Evolutionary conservation across 257 asterid genomes (phyloP), one percentile per base, ranked within the genome.

Genomic region (Jasminum sambac): DNA sequence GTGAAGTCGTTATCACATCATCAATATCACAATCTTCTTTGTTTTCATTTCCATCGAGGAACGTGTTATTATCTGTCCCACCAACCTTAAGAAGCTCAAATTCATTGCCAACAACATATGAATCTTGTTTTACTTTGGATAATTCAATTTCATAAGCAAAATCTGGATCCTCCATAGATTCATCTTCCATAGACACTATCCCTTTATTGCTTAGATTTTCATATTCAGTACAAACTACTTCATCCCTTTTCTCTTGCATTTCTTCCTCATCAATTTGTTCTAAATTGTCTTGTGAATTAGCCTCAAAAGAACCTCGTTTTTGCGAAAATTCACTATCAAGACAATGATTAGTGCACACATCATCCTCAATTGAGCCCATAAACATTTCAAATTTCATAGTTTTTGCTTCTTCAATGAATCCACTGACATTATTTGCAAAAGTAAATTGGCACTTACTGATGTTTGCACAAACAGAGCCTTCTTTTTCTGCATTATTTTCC

Each of bases 301-400:
- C 37, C 62, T 46, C 40, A 12, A 23, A 48, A 65, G 63, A 64
- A 9, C 40, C 59, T 52, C 25, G 66, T 46, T 21, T 16, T 26
- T 34, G 43, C 16, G 48, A 30, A 59, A 14, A 43, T 40, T 65
- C 70, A 25, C 36, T 23, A 41, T 43, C 85, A 67, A 64, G 48
- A 74, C 21, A 69, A 16, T 74, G 80, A 72, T 68, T 73, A 73
- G 69, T 70, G 21, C 46, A 50, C 25, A 21, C 50, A 64, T 43
- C 55, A 70, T 55, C 80, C 37, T 88, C 87, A 71, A 69, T 44
- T 60, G 85, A 64, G 57, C 74, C 84, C 68, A 74, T 77, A 81
- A 86, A 86, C 82, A 90, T 59, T 71, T 88, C 92, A 73, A 81
- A 80, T 34, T 81, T 76, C 69, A 38, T 66, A 4, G 55, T 64